These are phyloP conservation scores for Suillus spraguei DNA, from an alignment of 768 basidiomycete genomes.

Conservation along the genomic window DNA sequence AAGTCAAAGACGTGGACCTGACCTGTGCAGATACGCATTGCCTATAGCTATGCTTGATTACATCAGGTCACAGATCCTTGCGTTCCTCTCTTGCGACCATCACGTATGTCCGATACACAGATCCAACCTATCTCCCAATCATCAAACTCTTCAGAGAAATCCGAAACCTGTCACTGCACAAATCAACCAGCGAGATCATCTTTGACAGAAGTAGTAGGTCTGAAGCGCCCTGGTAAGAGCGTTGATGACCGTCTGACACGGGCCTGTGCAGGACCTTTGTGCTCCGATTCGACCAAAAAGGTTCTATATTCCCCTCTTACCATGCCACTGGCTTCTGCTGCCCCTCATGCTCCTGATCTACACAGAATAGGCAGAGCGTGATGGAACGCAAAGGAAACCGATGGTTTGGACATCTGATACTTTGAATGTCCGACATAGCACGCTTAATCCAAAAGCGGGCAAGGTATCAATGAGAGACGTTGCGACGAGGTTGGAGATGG, in stretches of 20 bases:
- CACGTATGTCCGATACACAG: conserved; percentile 20
- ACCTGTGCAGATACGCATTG: not conserved
- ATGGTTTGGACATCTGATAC: conserved; percentile 21
- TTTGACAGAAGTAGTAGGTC: conserved; percentile 1
- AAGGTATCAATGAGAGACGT: not conserved
- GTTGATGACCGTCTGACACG: conserved; percentile 10
- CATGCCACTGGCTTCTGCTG: conserved; percentile 14
- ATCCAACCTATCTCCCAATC: conserved; percentile 12
- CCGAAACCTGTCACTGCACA: conserved; percentile 11
- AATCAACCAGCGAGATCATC: conserved; percentile 19
- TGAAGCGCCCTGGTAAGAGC: conserved; percentile 16
- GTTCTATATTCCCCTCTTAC: conserved; percentile 24
- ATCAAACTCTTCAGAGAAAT: conserved; percentile 18
- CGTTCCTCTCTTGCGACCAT: conserved; percentile 9
- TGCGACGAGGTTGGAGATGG: conserved; percentile 7
- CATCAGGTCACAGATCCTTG: not conserved
- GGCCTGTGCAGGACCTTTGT: conserved; percentile 20
- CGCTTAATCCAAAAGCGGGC: not conserved
- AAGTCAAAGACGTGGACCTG: not conserved
- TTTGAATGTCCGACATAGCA: conserved; percentile 15
- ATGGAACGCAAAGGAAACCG: conserved; percentile 22
- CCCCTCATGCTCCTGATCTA: conserved; percentile 20
- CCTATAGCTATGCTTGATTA: not conserved
- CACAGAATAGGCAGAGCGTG: conserved; percentile 23
- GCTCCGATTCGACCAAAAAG: conserved; percentile 14